Evolutionary conservation across 169 alveolate genomes (phyloP).

Genomic region (Blepharisma undulans): DNA sequence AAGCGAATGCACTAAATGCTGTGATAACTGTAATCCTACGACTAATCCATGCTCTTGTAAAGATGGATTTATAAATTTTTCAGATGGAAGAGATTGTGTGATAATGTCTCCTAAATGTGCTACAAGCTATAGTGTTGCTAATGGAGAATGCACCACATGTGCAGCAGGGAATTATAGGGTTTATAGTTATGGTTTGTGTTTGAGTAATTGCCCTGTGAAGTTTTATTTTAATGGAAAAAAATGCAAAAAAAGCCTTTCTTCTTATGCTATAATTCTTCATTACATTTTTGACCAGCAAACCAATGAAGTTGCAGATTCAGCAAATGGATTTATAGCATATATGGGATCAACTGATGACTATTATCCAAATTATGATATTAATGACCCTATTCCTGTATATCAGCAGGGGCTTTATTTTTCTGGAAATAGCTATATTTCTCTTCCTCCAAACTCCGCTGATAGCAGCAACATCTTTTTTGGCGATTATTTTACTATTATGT

Average conservation of each 20-base stretch:
- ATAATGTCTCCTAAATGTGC: background rate
- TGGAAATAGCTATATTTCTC: background rate
- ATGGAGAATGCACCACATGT: background rate
- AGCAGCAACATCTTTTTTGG: background rate
- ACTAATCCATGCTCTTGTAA: background rate
- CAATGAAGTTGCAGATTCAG: background rate
- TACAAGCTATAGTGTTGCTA: background rate
- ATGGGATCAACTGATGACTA: background rate
- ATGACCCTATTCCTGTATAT: background rate
- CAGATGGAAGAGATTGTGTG: background rate
- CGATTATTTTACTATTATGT: background rate
- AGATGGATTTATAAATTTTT: background rate
- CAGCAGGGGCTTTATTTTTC: slow-evolving; percentile 2
- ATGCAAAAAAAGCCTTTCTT: background rate
- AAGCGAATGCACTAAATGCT: background rate
- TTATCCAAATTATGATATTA: background rate
- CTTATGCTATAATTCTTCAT: background rate
- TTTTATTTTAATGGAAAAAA: background rate
- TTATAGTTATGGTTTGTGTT: background rate
- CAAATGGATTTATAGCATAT: background rate
- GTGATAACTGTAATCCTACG: background rate
- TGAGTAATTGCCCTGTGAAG: background rate
- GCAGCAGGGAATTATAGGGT: background rate
- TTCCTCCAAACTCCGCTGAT: slow-evolving; percentile 19
- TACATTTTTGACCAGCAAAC: background rate